phyloP scores from a whole-genome alignment of 768 basidiomycete species.

The Suillus paluster region DNA sequence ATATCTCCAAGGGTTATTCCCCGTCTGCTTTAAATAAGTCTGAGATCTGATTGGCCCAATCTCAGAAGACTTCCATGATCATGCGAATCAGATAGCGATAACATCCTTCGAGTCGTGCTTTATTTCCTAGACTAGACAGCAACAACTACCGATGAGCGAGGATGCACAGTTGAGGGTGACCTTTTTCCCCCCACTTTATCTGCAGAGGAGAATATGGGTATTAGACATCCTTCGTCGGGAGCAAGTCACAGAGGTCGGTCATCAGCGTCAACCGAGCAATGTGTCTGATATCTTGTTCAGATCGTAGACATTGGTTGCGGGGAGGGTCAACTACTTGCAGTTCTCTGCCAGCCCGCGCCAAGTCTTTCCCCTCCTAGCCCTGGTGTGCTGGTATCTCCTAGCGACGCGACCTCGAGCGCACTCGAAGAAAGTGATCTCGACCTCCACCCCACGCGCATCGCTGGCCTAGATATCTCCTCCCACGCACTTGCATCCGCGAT shows the following conservation, averaged over 20 bases:
- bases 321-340: slow-evolving; percentile 71
- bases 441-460: slow-evolving; percentile 58
- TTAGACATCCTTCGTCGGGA: slow-evolving; percentile 65
- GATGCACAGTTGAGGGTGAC: slow-evolving; percentile 48
- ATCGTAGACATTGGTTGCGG: slow-evolving; percentile 87
- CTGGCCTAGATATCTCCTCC: slow-evolving; percentile 69
- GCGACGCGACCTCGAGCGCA: slow-evolving; percentile 44
- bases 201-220: slow-evolving; percentile 75
- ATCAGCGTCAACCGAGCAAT: neutral
- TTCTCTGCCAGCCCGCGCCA: slow-evolving; percentile 75
- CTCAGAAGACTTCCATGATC: neutral
- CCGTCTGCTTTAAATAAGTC: neutral
- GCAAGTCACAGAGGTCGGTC: slow-evolving; percentile 53
- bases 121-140: neutral
- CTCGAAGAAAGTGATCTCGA: slow-evolving; percentile 31
- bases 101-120: neutral
- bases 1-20: neutral
- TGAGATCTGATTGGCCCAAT: neutral
- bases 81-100: neutral
- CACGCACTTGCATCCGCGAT: slow-evolving; percentile 60
- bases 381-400: slow-evolving; percentile 21
- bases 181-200: slow-evolving; percentile 69
- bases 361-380: slow-evolving; percentile 55
- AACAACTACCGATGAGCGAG: slow-evolving; percentile 19
- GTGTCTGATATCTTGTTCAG: slow-evolving; percentile 38